Evolutionary conservation across 768 basidiomycete genomes (phyloP).

Genomic region (Hebeloma cylindrosporum): DNA sequence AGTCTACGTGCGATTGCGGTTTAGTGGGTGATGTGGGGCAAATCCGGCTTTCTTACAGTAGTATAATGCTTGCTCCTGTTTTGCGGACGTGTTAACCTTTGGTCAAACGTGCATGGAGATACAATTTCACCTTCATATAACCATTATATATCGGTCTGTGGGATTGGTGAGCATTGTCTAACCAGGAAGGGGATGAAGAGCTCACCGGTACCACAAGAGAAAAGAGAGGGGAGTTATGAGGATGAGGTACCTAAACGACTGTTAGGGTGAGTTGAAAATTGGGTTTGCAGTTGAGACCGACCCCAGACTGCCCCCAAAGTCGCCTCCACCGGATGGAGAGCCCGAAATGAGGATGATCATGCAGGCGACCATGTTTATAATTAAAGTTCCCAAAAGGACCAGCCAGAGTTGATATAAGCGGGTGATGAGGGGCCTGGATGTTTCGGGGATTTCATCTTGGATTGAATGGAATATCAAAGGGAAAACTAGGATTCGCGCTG

Average conservation of each 20-base stretch:
- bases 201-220: conserved; percentile 92
- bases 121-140: conserved; percentile 81
- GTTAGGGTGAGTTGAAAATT: conserved; percentile 25
- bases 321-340: conserved; percentile 69
- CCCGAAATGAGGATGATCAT: conserved; percentile 84
- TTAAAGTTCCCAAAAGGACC: conserved; percentile 74
- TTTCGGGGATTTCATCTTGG: conserved; percentile 83
- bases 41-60: conserved; percentile 64
- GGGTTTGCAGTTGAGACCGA: conserved; percentile 38
- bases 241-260: conserved; percentile 62
- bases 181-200: conserved; percentile 13
- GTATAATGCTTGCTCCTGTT: conserved; percentile 88
- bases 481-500: conserved; percentile 58
- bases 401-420: conserved; percentile 95
- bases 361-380: conserved; percentile 90
- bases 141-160: conserved; percentile 93
- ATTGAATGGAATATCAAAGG: conserved; percentile 96
- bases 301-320: conserved; percentile 83
- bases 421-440: conserved; percentile 74
- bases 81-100: conserved; percentile 23
- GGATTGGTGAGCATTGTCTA: conserved; percentile 16
- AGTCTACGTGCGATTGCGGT: conserved; percentile 53
- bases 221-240: conserved; percentile 81
- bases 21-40: conserved; percentile 28
- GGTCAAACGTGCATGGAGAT: conserved; percentile 16